Base-by-base conservation (phyloP, 495 filamentous ascomycete genomes). In the Neurospora sp. region DNA sequence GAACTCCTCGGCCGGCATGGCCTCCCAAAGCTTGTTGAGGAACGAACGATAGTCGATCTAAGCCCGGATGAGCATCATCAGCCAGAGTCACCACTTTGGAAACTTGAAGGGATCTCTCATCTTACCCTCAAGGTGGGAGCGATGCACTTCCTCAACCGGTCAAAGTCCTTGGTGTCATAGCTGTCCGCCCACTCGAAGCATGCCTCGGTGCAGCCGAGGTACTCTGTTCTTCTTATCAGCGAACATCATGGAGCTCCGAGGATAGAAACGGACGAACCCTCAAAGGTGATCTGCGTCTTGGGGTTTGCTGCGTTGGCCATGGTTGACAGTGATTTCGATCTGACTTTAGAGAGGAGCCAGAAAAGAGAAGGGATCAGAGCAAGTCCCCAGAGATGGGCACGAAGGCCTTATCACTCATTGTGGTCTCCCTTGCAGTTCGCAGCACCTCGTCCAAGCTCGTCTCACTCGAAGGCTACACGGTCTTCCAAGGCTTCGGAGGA, bases 131-230 rank as follows among this genome's bases (percentile, higher is more conserved):
- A 82, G 2, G 88, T 91, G 8, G 92, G 91, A 27, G 92, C 92
- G 72, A 94, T 90, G 84, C 90, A 92, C 73, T 87, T 88, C 41
- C 84, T 80, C 35, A 94, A 87, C 38, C 92, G 89, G 8, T 87
- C 83, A 91, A 92, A 94, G 86, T 94, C 90, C 86, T 92, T 94
- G 77, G 85, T 87, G 82, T 94, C 92, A 80, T 94, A 94, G 85
- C 90, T 92, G 77, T 94, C 92, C 0, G 90, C 92, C 92, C 92
- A 94, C 75, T 94, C 90, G 80, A 92, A 92, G 69, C 83, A 74
- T 37, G 87, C 85, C 75, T 87, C 82, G 42, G 77, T 83, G 40
- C 84, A 76, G 44, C 84, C 88, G 78, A 88, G 85, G 80, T 83
- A 88, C 40, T 89, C 86, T 83, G 79, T 48, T 31, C 9, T 20